Evolutionary conservation across 2,329 filamentous ascomycete species (phyloP).

Genomic region (Alternaria hordeiaustralica): DNA sequence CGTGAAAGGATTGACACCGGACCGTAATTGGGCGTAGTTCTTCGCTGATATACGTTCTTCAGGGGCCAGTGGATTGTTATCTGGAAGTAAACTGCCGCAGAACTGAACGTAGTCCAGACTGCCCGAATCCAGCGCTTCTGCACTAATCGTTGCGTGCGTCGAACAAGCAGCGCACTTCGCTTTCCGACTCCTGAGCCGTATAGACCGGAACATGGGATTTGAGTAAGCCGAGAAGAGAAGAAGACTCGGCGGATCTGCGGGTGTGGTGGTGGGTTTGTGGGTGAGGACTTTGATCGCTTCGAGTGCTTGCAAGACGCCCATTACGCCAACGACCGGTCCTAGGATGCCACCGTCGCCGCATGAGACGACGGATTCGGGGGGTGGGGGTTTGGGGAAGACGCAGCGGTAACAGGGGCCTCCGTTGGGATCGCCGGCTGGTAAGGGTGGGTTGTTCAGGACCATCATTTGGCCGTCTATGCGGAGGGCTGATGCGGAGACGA

Average conservation of each 20-base stretch:
- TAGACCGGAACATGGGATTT: constrained; percentile 69
- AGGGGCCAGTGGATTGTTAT: constrained; percentile 61
- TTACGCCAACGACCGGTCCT: constrained; percentile 88
- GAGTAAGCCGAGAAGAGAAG: constrained; percentile 64
- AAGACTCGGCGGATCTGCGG: constrained; percentile 48
- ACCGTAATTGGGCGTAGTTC: constrained; percentile 60
- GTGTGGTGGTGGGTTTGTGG: constrained; percentile 28
- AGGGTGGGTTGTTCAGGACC: constrained; percentile 81
- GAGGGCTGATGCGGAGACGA: constrained; percentile 89
- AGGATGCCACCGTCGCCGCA: constrained; percentile 94
- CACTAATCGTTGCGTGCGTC: constrained; percentile 65
- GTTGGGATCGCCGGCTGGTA: constrained; percentile 60
- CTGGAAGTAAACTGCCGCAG: constrained; percentile 69
- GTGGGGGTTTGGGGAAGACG: constrained; percentile 86
- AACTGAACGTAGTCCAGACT: constrained; percentile 85
- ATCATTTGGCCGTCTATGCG: constrained; percentile 90
- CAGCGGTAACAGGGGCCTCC: constrained; percentile 93
- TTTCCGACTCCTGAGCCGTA: constrained; percentile 74
- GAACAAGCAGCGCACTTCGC: constrained; percentile 80
- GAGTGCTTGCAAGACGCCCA: constrained; percentile 91
- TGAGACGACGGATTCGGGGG: constrained; percentile 78
- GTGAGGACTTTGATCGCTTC: constrained; percentile 87
- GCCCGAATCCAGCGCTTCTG: constrained; percentile 67
- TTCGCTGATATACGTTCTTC: constrained; percentile 72
- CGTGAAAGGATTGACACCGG: constrained; percentile 43